phyloP scores from a whole-genome alignment of 2,329 filamentous ascomycete species.

The Pseudogymnoascus sp. region DNA sequence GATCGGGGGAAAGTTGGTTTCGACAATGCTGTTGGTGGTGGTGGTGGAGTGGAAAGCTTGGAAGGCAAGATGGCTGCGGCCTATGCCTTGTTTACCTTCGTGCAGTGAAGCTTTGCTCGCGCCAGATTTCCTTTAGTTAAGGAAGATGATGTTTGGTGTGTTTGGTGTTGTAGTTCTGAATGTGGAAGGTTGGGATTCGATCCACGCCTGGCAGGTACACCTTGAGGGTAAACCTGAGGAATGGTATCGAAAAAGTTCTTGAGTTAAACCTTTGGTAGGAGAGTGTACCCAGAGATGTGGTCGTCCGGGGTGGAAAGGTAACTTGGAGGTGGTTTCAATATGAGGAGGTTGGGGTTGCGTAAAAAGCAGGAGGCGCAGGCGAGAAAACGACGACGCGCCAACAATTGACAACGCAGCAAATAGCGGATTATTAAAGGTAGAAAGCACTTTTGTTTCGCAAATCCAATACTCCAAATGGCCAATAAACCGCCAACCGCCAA shows the following conservation, averaged over 20 bases:
- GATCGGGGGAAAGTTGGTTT: slow-evolving; percentile 17
- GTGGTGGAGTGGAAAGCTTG: slow-evolving; percentile 11
- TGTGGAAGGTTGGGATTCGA: background rate
- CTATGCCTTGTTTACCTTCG: slow-evolving; percentile 6
- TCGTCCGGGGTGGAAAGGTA: slow-evolving; percentile 3
- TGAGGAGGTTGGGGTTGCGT: slow-evolving; percentile 6
- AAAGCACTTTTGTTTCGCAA: background rate
- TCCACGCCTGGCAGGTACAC: background rate
- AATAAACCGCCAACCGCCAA: background rate
- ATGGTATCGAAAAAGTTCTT: background rate
- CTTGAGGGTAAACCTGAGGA: slow-evolving; percentile 3
- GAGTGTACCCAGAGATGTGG: slow-evolving; percentile 7
- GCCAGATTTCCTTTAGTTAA: background rate
- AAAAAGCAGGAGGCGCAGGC: slow-evolving; percentile 10
- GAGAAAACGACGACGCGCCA: slow-evolving; percentile 4
- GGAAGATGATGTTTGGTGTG: background rate
- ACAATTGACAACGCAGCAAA: background rate
- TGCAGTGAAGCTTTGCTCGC: background rate
- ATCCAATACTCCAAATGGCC: slow-evolving; percentile 5
- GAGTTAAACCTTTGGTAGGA: slow-evolving; percentile 1
- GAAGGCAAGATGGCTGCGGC: slow-evolving; percentile 22
- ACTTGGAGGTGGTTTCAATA: background rate
- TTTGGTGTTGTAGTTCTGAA: slow-evolving; percentile 2
- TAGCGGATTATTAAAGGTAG: background rate
- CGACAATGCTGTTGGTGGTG: slow-evolving; percentile 26